Conservation (phyloP, 768 basidiomycete species). For the Russula emetica region DNA sequence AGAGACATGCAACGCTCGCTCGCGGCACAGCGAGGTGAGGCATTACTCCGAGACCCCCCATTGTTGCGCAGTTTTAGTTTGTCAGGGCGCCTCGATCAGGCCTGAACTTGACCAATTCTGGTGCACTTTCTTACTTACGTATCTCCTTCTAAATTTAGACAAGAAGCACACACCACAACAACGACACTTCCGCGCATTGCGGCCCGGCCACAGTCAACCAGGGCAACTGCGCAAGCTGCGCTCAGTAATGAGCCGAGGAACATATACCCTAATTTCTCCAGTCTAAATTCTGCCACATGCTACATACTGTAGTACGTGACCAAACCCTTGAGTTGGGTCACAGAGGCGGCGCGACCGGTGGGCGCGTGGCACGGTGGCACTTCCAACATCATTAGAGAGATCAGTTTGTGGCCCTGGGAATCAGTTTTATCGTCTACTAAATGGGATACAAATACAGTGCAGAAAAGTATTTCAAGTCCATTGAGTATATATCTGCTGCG, state of each 20-base stretch:
- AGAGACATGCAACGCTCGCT: background rate
- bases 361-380: no score
- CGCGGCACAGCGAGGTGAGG: background rate
- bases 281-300: background rate
- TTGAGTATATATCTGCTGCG: background rate
- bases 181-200: constrained; percentile 18
- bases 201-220: constrained; percentile 5
- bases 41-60: background rate
- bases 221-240: background rate
- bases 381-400: background rate
- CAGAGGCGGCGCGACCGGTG: background rate
- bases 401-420: background rate
- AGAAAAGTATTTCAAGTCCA: background rate
- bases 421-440: background rate
- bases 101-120: constrained; percentile 6
- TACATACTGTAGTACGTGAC: background rate
- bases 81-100: background rate
- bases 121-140: constrained; percentile 19
- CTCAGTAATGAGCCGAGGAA: background rate
- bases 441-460: background rate
- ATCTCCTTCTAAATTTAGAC: constrained; percentile 14
- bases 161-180: constrained; percentile 7
- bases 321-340: background rate
- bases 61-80: background rate
- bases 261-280: background rate